Evolutionary conservation across 2,329 filamentous ascomycete species (phyloP), one percentile per base, ranked within the genome.

Genomic region (Rugonectria rugulosa): DNA sequence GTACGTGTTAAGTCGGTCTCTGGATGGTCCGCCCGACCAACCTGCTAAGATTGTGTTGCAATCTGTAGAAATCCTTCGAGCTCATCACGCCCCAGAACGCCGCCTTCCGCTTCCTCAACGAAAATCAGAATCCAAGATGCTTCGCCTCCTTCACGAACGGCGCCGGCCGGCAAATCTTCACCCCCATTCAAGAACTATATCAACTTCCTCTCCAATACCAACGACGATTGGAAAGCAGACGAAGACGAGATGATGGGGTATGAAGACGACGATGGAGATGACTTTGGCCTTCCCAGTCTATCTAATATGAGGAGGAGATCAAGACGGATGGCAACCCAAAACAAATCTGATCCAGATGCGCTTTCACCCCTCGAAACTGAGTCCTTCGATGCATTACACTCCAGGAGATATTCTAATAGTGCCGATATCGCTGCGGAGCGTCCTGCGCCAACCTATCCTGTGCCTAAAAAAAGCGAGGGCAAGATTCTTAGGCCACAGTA

Each of bases 401-500:
- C 72, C n/a, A 79, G 88, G 61, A 81, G 85, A 48, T 87, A 89
- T 56, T 90, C 91, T 21, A 89, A 96, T 75, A 97, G 93, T 74
- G 91, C 91, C 60, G 94, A 98, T 73, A 97, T 98, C 71, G 92
- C 93, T 15, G 90, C 96, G 68, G 93, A 97, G 75, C 85, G 94
- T 59, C 91, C 91, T 20, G 80, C 89, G 32, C 86, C 91, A 12
- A 87, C 86, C 59, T 98, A 98, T 69, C 94, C 94, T 23, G 88
- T 91, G 67, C 87, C 93, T 3, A 94, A 93, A 75, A 96, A 93
- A 74, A 88, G 84, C 59, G 93, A 97, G 71, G 94, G 92, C 23
- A 99, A 99, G 80, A 98, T 98, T 56, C 79, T 99, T 19, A 87
- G 95, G 60, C 95, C 95, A 46, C 95, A 99, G 73, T 99, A 98